phyloP scores from a whole-genome alignment of 139 green algal genomes.

The Trebouxia sp. region DNA sequence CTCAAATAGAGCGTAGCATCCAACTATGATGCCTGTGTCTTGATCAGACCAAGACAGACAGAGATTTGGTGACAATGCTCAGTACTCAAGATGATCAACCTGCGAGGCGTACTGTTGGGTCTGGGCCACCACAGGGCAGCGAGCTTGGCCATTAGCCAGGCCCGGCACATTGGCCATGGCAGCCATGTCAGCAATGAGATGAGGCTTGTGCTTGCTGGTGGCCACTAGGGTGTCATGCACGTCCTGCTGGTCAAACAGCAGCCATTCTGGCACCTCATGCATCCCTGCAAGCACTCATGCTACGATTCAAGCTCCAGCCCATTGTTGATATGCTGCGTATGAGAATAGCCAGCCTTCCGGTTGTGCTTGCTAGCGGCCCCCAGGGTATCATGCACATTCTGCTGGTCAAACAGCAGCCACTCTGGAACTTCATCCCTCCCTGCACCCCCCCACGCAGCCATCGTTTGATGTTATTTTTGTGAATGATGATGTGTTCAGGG shows the following conservation, averaged over 20 bases:
- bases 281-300: constrained; percentile 1
- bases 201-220: constrained; percentile 30
- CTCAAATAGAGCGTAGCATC: background rate
- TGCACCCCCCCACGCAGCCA: background rate
- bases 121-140: background rate
- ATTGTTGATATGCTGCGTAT: background rate
- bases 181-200: constrained; percentile 28
- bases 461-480: background rate
- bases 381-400: constrained; percentile 41
- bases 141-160: constrained; percentile 6
- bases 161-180: constrained; percentile 31
- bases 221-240: constrained; percentile 35
- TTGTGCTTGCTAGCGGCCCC: constrained; percentile 28
- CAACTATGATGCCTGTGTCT: background rate
- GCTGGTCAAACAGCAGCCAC: constrained; percentile 43
- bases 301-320: background rate
- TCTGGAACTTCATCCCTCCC: constrained; percentile 28
- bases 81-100: background rate
- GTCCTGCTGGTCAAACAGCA: constrained; percentile 45
- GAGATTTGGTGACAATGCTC: too few relatives aligned
- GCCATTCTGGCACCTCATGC: constrained; percentile 37
- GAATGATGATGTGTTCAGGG: too few relatives aligned
- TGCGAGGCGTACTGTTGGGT: background rate
- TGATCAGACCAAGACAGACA: background rate
- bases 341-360: background rate